These are phyloP conservation scores for Podospora conica DNA, from an alignment of 495 filamentous ascomycete species.

Conservation along the genomic window DNA sequence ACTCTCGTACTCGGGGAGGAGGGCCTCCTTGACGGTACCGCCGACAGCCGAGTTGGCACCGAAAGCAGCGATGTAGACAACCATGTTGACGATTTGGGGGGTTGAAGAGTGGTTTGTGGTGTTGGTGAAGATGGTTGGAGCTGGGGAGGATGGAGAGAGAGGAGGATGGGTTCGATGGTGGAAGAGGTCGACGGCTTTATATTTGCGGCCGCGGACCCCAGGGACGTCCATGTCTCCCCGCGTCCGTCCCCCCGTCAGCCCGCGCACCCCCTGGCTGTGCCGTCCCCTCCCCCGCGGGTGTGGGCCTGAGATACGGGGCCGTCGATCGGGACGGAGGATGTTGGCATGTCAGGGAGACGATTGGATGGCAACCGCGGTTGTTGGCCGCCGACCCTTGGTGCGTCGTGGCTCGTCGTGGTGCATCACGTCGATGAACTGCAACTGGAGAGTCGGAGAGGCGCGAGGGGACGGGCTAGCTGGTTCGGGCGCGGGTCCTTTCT, in stretches of 20 bases:
- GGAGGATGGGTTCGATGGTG: no score
- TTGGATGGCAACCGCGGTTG: not conserved
- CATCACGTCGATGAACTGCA: no score
- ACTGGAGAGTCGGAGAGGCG: no score
- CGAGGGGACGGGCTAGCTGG: not conserved
- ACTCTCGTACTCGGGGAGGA: conserved; percentile 30
- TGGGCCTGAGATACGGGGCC: not conserved
- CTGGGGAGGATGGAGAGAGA: not conserved
- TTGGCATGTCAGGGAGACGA: not conserved
- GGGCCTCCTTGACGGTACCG: conserved; percentile 13
- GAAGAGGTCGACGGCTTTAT: not conserved
- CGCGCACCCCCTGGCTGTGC: not conserved
- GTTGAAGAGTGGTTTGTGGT: not conserved
- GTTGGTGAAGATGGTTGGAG: not conserved
- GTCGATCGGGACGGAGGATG: not conserved
- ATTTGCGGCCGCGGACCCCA: not conserved
- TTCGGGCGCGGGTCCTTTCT: not conserved
- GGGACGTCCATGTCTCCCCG: not conserved
- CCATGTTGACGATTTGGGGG: conserved; percentile 1
- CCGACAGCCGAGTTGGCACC: conserved; percentile 24
- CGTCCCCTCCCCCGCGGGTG: not conserved
- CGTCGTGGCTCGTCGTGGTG: no score
- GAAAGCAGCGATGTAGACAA: conserved; percentile 23
- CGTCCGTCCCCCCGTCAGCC: not conserved
- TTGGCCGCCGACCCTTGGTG: not conserved